A percentile compares a stretch with the other conserved stretches of the same genome.
These are phyloP conservation scores for Postia placenta DNA, from an alignment of 768 basidiomycete genomes.

Conservation along the genomic window DNA sequence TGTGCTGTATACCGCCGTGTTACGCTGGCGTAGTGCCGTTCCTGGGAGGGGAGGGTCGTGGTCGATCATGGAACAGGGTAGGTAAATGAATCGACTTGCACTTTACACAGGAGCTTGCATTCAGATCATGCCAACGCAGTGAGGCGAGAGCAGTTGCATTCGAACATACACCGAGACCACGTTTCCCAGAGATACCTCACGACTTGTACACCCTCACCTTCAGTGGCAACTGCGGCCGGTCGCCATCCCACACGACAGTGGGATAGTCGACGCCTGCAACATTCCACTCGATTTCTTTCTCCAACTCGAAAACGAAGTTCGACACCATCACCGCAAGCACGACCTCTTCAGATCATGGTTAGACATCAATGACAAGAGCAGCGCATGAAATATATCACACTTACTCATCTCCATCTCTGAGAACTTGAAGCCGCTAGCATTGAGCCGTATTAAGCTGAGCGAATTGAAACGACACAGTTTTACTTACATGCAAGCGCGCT, in stretches of 20 bases:
- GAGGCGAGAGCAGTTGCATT: no score
- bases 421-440: no score
- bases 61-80: no score
- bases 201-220: not conserved
- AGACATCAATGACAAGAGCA: not conserved
- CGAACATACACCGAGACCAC: no score
- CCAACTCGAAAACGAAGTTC: conserved; percentile 8
- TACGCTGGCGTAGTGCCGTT: no score
- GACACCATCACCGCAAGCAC: conserved; percentile 4
- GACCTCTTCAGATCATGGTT: conserved; percentile 6
- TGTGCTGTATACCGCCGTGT: no score
- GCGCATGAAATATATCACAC: not conserved
- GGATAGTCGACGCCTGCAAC: conserved; percentile 3
- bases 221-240: conserved; percentile 1
- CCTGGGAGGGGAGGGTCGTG: no score
- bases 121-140: no score
- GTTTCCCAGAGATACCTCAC: no score
- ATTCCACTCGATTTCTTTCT: conserved; percentile 9
- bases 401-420: no score
- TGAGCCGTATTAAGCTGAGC: conserved; percentile 28
- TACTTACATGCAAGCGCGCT: conserved; percentile 19
- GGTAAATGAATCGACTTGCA: no score
- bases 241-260: not conserved
- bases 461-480: conserved; percentile 34
- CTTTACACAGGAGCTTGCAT: no score